Percentiles rank a stretch among this genome's conserved stretches.
These are phyloP conservation scores for Neurospora discreta DNA, from an alignment of 495 filamentous ascomycete genomes.

Conservation along the genomic window DNA sequence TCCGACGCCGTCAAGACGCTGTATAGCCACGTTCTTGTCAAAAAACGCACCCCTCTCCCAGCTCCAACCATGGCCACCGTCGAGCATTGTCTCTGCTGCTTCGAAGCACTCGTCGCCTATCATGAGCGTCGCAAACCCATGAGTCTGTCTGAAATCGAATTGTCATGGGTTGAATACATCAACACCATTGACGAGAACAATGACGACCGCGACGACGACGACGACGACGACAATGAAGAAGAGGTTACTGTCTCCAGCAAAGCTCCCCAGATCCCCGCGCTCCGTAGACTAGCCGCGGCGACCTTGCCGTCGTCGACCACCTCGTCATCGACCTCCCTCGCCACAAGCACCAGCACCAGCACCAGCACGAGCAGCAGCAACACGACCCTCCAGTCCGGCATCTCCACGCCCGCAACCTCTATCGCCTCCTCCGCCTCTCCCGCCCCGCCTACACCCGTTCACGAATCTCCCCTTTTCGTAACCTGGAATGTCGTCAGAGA, in stretches of 20 bases:
- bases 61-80: constrained; percentile 57
- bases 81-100: constrained; percentile 83
- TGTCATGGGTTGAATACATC: constrained; percentile 53
- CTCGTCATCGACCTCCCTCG: constrained; percentile 12
- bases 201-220: constrained; percentile 8
- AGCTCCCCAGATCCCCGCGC: neutral
- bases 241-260: constrained; percentile 1
- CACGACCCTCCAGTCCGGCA: constrained; percentile 4
- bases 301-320: constrained; percentile 19
- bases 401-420: constrained; percentile 26
- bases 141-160: constrained; percentile 54
- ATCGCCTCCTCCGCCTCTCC: constrained; percentile 17
- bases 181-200: constrained; percentile 21
- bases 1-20: neutral
- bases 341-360: constrained; percentile 11
- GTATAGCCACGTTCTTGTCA: neutral
- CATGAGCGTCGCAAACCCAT: constrained; percentile 31
- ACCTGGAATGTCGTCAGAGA: constrained; percentile 73
- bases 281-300: constrained; percentile 10
- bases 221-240: constrained; percentile 3
- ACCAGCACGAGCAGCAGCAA: constrained; percentile 8
- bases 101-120: constrained; percentile 62
- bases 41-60: neutral
- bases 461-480: constrained; percentile 68
- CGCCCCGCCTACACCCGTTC: constrained; percentile 7